Conservation (phyloP, 164 flowering plant genomes). For the Tinospora cordifolia region DNA sequence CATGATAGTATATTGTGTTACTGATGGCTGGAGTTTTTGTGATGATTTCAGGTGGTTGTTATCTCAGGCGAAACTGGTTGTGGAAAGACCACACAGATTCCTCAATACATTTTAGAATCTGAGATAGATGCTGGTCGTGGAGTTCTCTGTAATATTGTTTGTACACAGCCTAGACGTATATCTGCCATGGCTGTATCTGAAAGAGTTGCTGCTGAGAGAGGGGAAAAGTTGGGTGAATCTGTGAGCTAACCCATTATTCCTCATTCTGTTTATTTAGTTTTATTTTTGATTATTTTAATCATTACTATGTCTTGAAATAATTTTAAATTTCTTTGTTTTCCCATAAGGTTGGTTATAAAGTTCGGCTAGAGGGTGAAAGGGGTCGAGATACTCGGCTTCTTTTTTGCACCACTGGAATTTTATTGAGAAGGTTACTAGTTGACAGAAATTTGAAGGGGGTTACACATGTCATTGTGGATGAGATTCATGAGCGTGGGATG, state of each 20-base stretch:
- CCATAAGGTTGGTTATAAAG: slow-evolving; percentile 87
- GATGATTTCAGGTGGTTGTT: slow-evolving; percentile 61
- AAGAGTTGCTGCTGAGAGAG: slow-evolving; percentile 92
- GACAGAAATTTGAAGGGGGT: slow-evolving; percentile 86
- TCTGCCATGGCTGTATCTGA: slow-evolving; percentile 97
- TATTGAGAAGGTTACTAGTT: slow-evolving; percentile 77
- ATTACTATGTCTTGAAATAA: not conserved
- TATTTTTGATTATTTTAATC: too few relatives aligned
- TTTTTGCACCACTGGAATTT: slow-evolving; percentile 93
- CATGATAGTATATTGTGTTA: not conserved
- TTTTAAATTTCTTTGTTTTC: slow-evolving; percentile 6
- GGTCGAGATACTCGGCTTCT: slow-evolving; percentile 93
- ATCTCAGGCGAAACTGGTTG: slow-evolving; percentile 99
- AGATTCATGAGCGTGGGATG: slow-evolving; percentile 98
- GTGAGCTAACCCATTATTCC: slow-evolving; percentile 40
- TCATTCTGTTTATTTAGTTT: not conserved
- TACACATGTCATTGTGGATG: slow-evolving; percentile 93
- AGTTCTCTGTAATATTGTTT: slow-evolving; percentile 72
- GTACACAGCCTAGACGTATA: slow-evolving; percentile 97
- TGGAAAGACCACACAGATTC: slow-evolving; percentile 97
- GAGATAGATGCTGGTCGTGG: slow-evolving; percentile 68
- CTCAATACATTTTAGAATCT: slow-evolving; percentile 92
- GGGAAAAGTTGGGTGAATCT: slow-evolving; percentile 85
- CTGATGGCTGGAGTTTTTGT: slow-evolving; percentile 4
- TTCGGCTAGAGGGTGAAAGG: slow-evolving; percentile 84